Evolutionary conservation across 805 yeast genomes (phyloP).

Genomic region (Nakazawaea siamensis): DNA sequence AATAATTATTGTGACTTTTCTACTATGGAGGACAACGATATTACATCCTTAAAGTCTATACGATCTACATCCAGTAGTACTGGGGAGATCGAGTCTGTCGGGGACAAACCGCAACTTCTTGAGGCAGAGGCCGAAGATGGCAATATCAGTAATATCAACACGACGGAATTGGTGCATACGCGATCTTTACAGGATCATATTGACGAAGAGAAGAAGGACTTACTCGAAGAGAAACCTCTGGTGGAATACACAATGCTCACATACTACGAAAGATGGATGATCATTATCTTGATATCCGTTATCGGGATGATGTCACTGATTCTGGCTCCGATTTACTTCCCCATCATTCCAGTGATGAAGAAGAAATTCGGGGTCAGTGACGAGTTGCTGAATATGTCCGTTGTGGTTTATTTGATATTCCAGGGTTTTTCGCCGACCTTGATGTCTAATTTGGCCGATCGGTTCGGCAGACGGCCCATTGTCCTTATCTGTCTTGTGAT

Average conservation of each 20-base stretch:
- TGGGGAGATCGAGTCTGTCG: too few relatives aligned
- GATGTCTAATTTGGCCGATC: conserved; percentile 55
- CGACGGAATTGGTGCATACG: conserved; percentile 3
- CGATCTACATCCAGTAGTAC: too few relatives aligned
- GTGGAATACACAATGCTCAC: conserved; percentile 33
- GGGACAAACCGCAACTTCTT: neutral
- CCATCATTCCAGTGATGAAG: conserved; percentile 52
- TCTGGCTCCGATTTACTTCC: conserved; percentile 64
- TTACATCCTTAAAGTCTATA: too few relatives aligned
- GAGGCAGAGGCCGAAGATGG: neutral
- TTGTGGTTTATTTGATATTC: conserved; percentile 58
- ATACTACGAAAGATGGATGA: conserved; percentile 27
- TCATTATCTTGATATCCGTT: conserved; percentile 32
- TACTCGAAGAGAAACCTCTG: neutral
- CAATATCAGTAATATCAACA: conserved; percentile 1
- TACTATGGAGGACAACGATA: too few relatives aligned
- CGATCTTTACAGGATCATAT: conserved; percentile 1
- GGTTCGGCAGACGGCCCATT: conserved; percentile 58
- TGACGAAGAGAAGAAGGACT: neutral
- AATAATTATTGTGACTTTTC: too few relatives aligned
- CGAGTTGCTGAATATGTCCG: conserved; percentile 51
- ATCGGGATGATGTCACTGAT: conserved; percentile 61
- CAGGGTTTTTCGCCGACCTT: conserved; percentile 67
- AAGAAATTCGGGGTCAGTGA: conserved; percentile 39
- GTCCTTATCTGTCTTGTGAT: conserved; percentile 39